These are phyloP conservation scores for Adansonia madagascariensis DNA, from an alignment of 441 rosid species.

Conservation along the genomic window DNA sequence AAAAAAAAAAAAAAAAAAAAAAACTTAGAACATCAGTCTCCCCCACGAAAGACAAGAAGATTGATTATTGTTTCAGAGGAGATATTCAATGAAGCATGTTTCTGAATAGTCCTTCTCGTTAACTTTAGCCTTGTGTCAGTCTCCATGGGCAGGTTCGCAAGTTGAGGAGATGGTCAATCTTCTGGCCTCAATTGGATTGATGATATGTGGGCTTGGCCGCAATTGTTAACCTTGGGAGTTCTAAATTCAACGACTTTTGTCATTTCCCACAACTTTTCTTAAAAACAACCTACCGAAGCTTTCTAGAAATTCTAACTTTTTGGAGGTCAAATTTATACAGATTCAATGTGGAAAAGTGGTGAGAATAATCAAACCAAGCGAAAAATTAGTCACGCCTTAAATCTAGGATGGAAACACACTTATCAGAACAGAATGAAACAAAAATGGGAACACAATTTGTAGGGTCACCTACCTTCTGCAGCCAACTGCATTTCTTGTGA, in stretches of 20 bases:
- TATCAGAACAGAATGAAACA: not conserved
- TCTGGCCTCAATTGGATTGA: not conserved
- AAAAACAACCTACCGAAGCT: not conserved
- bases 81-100: no score
- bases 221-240: not conserved
- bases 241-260: not conserved
- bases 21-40: no score
- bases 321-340: not conserved
- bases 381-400: not conserved
- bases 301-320: not conserved
- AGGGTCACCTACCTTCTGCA: conserved; percentile 55
- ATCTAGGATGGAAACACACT: not conserved
- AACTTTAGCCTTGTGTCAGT: no score
- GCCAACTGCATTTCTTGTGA: conserved; percentile 62
- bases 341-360: conserved; percentile 19
- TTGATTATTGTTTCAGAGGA: no score
- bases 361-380: not conserved
- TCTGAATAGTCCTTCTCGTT: no score
- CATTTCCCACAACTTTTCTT: not conserved
- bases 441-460: not conserved
- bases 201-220: not conserved
- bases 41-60: no score
- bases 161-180: not conserved
- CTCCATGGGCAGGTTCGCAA: not conserved
- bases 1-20: no score